Conservation (phyloP, 2,329 filamentous ascomycete species). For the Fusarium mangiferae region DNA sequence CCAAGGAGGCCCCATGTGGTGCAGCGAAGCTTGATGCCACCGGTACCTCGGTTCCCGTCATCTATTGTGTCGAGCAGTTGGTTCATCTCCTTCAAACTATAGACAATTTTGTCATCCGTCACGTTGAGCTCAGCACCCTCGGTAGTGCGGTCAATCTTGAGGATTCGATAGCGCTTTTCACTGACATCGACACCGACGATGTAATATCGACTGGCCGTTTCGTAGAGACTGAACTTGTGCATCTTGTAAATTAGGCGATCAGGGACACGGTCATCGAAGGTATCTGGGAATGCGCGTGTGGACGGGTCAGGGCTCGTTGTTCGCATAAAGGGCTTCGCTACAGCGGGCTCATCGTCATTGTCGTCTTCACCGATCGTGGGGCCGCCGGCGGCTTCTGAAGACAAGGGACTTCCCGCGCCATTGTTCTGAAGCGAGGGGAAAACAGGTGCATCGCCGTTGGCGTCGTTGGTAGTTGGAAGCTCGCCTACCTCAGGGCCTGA, state of each 20-base stretch:
- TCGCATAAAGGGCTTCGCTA: constrained; percentile 67
- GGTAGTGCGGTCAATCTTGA: constrained; percentile 93
- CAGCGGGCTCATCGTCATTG: constrained; percentile 67
- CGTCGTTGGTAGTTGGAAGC: constrained; percentile 26
- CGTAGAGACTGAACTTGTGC: constrained; percentile 98
- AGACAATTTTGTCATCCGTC: constrained; percentile 94
- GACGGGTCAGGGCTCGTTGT: constrained; percentile 62
- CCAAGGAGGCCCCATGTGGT: constrained; percentile 94
- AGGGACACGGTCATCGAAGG: constrained; percentile 47
- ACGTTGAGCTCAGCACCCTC: constrained; percentile 81
- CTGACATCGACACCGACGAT: constrained; percentile 92
- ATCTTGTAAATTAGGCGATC: constrained; percentile 70
- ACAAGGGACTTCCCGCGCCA: constrained; percentile 44
- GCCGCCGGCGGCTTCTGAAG: constrained; percentile 41
- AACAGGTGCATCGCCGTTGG: constrained; percentile 41
- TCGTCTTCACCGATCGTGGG: constrained; percentile 56
- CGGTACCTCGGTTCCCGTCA: constrained; percentile 90
- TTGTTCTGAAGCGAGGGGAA: constrained; percentile 53
- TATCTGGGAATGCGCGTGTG: constrained; percentile 44
- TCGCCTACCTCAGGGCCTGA: constrained; percentile 27
- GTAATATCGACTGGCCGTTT: constrained; percentile 93
- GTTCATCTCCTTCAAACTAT: constrained; percentile 91
- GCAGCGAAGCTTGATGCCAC: constrained; percentile 88
- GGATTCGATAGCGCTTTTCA: constrained; percentile 86
- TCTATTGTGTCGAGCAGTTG: constrained; percentile 94